Base-by-base conservation (phyloP, 2,329 filamentous ascomycete species). In the Myriosclerotinia duriaeana region DNA sequence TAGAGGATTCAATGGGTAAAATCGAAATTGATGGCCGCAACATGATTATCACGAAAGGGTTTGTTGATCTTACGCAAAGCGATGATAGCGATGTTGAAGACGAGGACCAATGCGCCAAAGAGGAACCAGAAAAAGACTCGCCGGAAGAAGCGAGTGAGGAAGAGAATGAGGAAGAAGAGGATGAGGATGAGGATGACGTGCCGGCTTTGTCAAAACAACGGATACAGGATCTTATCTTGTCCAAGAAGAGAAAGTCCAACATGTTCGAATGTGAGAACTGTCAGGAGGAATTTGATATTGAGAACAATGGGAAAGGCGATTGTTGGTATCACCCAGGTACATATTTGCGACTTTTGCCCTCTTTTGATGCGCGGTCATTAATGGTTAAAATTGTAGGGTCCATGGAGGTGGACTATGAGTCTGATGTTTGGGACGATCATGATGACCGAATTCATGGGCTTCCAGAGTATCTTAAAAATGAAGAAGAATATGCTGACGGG, bases 121-220 rank as follows among this genome's bases (percentile, higher is more conserved):
- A 22, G 12, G 42, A 17, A 5, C 50, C 7, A 1, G 30, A 38
- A 22, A 12, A 36, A 9, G 20, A 46, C 6, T 36, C 42, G 15
- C 36, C 11, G 26, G 15, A 46, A 17, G 42, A 22, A 15, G 30
- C 17, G 20, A 26, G 26, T 26, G 42, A 22, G 9, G 30, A 22
- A 11, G 42, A 22, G 14, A 20, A 60, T 60, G 56, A 26, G 26
- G 42, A 22, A 15, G 30, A 22, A 11, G 42, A 22, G 14, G 30
- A 60, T 60, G 56, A 22, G 14, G 30, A 60, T 60, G 56, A 50
- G 12, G 9, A 60, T 9, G 20, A 60, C 34, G 56, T 50, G 30
- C 56, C 20, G 30, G 44, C 30, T 11, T 60, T 60, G 8, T n/a
- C 42, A 7, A 60, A 60, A 26, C n/a, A 46, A 5, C 15, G 44